A percentile compares a stretch with the other conserved stretches of the same genome.
Evolutionary conservation across 148 eudicot species (phyloP).

Genomic region (Cornus kousa): DNA sequence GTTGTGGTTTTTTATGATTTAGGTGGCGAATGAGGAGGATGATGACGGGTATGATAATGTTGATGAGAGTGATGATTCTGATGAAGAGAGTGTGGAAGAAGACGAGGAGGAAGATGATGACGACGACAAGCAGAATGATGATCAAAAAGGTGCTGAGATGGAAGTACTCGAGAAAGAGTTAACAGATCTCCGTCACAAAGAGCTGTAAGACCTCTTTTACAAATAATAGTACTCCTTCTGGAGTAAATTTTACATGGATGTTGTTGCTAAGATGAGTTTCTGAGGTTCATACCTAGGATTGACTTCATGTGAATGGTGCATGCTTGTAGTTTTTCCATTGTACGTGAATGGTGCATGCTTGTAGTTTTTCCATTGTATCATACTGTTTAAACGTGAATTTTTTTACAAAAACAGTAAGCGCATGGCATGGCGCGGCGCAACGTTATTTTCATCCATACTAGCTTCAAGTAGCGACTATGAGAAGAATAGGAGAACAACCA

Average conservation of each 20-base stretch:
- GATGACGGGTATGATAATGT: constrained; percentile 15
- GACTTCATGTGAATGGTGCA: background rate
- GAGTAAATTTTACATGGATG: background rate
- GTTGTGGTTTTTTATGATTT: background rate
- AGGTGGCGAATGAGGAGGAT: constrained; percentile 31
- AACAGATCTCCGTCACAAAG: constrained; percentile 49
- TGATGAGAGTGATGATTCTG: constrained; percentile 22
- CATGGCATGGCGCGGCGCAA: background rate
- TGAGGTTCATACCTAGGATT: background rate
- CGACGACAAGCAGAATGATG: constrained; percentile 7
- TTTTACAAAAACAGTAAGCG: no score
- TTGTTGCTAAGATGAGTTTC: background rate
- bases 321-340: background rate
- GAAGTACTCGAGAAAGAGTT: constrained; percentile 82
- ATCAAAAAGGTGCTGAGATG: constrained; percentile 53
- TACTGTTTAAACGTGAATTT: background rate
- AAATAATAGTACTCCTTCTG: no score
- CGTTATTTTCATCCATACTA: background rate
- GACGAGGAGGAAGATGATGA: constrained; percentile 26
- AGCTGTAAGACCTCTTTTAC: constrained; percentile 58
- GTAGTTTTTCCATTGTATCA: background rate
- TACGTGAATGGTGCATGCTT: background rate
- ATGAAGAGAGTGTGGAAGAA: constrained; percentile 10
- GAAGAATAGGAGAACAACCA: background rate
- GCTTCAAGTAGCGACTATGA: background rate